Percentiles rank a stretch among this genome's conserved stretches.
Conservation (phyloP, 805 yeast genomes). For the Myxozyma neglecta region DNA sequence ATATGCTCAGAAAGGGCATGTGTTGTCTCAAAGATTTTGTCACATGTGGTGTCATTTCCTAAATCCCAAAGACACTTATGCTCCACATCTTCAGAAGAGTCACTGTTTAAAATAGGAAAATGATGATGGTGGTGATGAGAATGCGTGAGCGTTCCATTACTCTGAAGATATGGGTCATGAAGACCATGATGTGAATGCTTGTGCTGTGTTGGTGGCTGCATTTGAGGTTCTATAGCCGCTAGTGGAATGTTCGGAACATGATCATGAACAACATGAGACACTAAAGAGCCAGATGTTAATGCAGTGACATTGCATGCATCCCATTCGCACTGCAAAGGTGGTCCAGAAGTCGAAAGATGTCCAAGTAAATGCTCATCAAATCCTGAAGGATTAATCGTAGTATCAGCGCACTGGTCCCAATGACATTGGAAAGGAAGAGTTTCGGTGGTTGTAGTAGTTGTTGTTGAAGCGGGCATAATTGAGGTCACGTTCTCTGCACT, state of each 20-base stretch:
- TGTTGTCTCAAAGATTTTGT: conserved; percentile 49
- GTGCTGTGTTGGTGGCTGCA: not conserved
- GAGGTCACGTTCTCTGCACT: not conserved
- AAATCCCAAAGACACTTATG: conserved; percentile 24
- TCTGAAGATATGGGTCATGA: conserved; percentile 1
- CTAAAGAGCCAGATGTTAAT: conserved; percentile 52
- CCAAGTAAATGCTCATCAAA: conserved; percentile 27
- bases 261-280: conserved; percentile 44
- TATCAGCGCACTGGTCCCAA: conserved; percentile 31
- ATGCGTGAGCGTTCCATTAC: not conserved
- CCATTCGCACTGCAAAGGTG: conserved; percentile 66
- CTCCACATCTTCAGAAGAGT: conserved; percentile 1
- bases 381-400: conserved; percentile 8
- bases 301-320: conserved; percentile 62
- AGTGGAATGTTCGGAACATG: not conserved
- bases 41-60: conserved; percentile 48
- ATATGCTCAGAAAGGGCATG: conserved; percentile 73
- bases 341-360: conserved; percentile 2
- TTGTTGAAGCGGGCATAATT: not conserved
- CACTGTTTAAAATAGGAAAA: not conserved
- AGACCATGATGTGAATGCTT: not conserved
- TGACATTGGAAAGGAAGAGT: conserved; percentile 25
- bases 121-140: not conserved
- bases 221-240: not conserved
- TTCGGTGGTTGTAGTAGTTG: not conserved